phyloP scores from a whole-genome alignment of 805 yeast species.

The Candida anglica region DNA sequence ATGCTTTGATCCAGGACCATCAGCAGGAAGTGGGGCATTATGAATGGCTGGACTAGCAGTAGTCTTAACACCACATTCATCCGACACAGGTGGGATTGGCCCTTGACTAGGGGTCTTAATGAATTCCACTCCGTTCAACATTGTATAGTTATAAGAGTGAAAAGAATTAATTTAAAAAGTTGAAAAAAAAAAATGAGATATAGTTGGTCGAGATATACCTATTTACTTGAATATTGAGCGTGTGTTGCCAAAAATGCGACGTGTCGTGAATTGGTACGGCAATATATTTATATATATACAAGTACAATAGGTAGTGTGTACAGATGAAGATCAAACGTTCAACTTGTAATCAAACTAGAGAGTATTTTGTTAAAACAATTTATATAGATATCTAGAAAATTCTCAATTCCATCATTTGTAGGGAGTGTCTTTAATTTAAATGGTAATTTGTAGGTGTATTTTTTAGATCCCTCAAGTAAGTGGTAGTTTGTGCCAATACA shows the following conservation, averaged over 20 bases:
- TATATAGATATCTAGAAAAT: too few relatives aligned
- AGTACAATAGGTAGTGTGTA: too few relatives aligned
- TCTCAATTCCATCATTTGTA: too few relatives aligned
- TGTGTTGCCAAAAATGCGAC: slow-evolving; percentile 2
- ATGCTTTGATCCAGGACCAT: slow-evolving; percentile 80
- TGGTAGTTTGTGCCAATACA: too few relatives aligned
- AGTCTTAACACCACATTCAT: slow-evolving; percentile 33
- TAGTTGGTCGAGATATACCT: background rate
- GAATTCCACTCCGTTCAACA: slow-evolving; percentile 47
- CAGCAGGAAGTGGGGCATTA: slow-evolving; percentile 87
- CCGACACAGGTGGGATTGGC: slow-evolving; percentile 26
- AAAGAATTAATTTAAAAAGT: background rate
- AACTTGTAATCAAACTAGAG: too few relatives aligned
- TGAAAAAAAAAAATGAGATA: background rate
- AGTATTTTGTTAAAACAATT: too few relatives aligned
- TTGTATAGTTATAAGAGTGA: slow-evolving; percentile 7
- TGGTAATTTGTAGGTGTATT: too few relatives aligned
- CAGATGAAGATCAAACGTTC: too few relatives aligned
- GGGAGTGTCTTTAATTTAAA: too few relatives aligned
- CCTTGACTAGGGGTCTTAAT: slow-evolving; percentile 51
- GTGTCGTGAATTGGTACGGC: too few relatives aligned
- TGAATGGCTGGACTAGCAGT: slow-evolving; percentile 63
- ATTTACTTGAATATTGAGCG: slow-evolving; percentile 1
- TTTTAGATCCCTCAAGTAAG: too few relatives aligned
- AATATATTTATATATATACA: too few relatives aligned